These are phyloP conservation scores for Boletus rubropictus DNA, from an alignment of 768 basidiomycete species.

Conservation along the genomic window DNA sequence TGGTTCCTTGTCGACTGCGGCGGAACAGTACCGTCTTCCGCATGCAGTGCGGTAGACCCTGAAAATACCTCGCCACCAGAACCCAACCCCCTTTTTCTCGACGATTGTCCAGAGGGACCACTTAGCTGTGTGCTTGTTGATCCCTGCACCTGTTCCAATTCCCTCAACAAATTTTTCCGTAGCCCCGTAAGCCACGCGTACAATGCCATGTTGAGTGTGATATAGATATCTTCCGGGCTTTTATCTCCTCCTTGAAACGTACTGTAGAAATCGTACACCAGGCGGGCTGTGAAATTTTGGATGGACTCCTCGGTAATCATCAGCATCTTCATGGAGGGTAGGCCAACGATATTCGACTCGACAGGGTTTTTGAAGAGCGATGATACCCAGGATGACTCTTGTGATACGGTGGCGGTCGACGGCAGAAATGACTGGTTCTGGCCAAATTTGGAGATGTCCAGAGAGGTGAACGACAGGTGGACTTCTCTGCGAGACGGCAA, in stretches of 20 bases:
- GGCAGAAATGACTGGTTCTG: conserved; percentile 49
- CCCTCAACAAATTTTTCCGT: conserved; percentile 67
- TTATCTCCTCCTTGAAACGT: conserved; percentile 53
- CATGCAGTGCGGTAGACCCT: conserved; percentile 2
- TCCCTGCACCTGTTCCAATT: conserved; percentile 69
- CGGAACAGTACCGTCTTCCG: conserved; percentile 3
- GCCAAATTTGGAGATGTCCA: conserved; percentile 70
- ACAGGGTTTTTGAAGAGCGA: conserved; percentile 53
- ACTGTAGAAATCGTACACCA: conserved; percentile 71
- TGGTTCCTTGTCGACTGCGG: conserved; percentile 6
- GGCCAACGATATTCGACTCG: conserved; percentile 71
- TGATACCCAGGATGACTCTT: conserved; percentile 55
- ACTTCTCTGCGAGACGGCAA: conserved; percentile 56
- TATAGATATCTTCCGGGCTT: conserved; percentile 72
- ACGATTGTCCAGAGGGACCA: conserved; percentile 28
- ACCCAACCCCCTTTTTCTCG: conserved; percentile 33
- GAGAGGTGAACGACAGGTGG: conserved; percentile 65
- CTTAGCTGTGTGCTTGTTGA: conserved; percentile 44
- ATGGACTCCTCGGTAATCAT: conserved; percentile 67
- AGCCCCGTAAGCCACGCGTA: conserved; percentile 79
- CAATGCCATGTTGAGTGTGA: conserved; percentile 75
- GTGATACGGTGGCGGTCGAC: conserved; percentile 33
- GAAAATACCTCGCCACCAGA: conserved; percentile 10
- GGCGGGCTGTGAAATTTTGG: conserved; percentile 35
- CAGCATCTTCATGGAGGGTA: conserved; percentile 76